A percentile compares a stretch with the other conserved stretches of the same genome.
phyloP scores from a whole-genome alignment of 148 eudicot species.

The Hydrangea macrophylla region DNA sequence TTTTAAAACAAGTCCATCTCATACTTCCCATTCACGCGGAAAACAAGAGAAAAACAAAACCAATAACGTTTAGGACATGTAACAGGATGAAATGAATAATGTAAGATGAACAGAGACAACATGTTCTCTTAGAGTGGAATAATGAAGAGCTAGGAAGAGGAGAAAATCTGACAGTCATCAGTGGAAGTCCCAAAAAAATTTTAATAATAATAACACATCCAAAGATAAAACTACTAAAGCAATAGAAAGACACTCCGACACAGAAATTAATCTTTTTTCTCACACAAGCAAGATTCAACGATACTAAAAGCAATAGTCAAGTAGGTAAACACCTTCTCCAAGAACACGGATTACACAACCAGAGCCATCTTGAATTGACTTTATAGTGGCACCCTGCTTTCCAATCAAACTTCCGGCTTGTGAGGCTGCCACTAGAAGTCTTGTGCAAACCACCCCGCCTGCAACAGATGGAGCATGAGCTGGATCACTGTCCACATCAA shows the following conservation, averaged over 20 bases:
- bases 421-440: slow-evolving; percentile 47
- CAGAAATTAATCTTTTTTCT: background rate
- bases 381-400: slow-evolving; percentile 54
- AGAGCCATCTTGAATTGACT: slow-evolving; percentile 53
- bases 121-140: background rate
- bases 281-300: slow-evolving; percentile 1
- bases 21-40: background rate
- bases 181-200: background rate
- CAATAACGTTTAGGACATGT: background rate
- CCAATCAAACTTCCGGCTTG: slow-evolving; percentile 60
- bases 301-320: background rate
- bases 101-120: too few species aligned
- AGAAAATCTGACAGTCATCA: background rate
- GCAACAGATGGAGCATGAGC: slow-evolving; percentile 22
- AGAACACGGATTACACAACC: slow-evolving; percentile 43
- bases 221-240: background rate
- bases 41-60: background rate
- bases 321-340: slow-evolving; percentile 38
- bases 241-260: background rate
- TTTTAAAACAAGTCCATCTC: background rate
- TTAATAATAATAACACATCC: background rate
- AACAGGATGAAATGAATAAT: background rate
- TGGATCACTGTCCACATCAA: slow-evolving; percentile 37
- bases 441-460: slow-evolving; percentile 35
- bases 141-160: background rate